Base-by-base conservation (phyloP, 164 flowering plant genomes). In the Vitis riparia region DNA sequence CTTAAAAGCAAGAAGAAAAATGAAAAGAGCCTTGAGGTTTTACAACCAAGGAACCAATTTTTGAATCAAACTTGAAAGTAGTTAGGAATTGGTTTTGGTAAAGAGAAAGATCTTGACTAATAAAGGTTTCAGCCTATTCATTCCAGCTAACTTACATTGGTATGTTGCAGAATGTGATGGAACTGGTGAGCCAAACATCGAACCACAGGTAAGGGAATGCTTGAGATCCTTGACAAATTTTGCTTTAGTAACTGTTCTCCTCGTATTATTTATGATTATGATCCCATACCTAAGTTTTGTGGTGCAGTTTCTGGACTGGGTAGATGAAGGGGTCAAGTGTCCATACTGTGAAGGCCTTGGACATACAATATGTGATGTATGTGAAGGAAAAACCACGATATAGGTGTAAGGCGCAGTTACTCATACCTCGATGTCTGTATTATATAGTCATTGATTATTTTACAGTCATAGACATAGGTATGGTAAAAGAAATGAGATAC, bases 321-420 rank as follows among this genome's bases (percentile, higher is more conserved):
- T 88, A 9, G 97, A 81, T 17, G 98, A 92, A 74, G 94, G 81
- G 63, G 61, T 82, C 55, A 86, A 83, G 49, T 94, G 99, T 66
- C 95, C 99, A 4, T 94, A 94, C 67, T 94, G 97, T 71, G 93
- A 89, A 75, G 99, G 97, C 67, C 78, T 73, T 51, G 99, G 99
- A 8, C 82, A 77, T 75, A 81, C 77, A 23, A 32, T 70, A 19
- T 94, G 98, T 53, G 98, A 94, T 70, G 81, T 85, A 19, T 94
- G 98, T 70, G 79, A 75, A 11, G 93, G 90, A 17, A 85, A 77
- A 82, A 60, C 72, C 14, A 52, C 73, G 55, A 62, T 64, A 17
- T 69, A 77, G 69, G 63, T 48, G 8, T 72, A 15, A 51, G n/a
- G 37, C 27, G 8, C 56, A 53, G 13, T 29, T 12, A 53, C 44